Evolutionary conservation across 768 basidiomycete species (phyloP).

Genomic region (Filobasidium floriforme): DNA sequence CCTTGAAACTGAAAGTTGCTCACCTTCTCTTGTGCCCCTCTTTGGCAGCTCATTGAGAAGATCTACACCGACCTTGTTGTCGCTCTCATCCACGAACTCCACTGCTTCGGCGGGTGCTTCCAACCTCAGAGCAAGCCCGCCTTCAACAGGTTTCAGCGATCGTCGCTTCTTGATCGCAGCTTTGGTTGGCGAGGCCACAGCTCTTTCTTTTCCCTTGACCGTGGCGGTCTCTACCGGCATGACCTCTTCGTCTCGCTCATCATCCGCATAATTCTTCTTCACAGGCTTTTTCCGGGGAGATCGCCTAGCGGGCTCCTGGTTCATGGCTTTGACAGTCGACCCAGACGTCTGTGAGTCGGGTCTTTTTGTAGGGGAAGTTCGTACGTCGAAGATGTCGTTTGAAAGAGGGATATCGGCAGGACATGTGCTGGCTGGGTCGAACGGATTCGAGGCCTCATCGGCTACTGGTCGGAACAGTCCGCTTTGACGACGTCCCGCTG

Average conservation of each 20-base stretch:
- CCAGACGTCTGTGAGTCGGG: not conserved
- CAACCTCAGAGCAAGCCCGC: not conserved
- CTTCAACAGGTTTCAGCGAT: conserved; percentile 4
- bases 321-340: not conserved
- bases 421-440: not conserved
- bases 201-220: not conserved
- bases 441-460: not conserved
- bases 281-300: conserved; percentile 2
- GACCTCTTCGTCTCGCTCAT: not conserved
- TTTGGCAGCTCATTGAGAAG: not conserved
- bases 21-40: not conserved
- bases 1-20: not conserved
- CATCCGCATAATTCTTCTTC: not conserved
- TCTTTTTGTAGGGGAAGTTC: not conserved
- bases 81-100: not conserved
- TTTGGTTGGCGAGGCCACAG: not conserved
- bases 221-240: not conserved
- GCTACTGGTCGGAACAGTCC: conserved; percentile 6
- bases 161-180: not conserved
- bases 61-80: not conserved
- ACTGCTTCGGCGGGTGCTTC: not conserved
- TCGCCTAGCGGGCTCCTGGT: not conserved
- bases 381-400: not conserved
- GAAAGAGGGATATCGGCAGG: not conserved
- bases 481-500: not conserved